Percentiles rank a stretch among this genome's conserved stretches.
Conservation (phyloP, 2,329 filamentous ascomycete genomes). For the Podosphaera xanthii region DNA sequence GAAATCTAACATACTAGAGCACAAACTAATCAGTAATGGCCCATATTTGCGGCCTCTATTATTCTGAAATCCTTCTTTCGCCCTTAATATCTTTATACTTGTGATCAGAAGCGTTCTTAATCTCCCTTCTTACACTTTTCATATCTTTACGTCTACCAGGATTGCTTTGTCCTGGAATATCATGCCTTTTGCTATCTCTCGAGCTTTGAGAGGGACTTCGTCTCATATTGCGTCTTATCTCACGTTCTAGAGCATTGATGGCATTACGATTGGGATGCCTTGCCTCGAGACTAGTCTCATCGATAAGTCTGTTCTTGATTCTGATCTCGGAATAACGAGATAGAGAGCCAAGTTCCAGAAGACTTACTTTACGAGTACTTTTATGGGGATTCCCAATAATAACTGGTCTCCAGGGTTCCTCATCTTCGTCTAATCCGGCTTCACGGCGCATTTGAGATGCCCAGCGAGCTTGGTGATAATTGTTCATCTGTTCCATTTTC, state of each 20-base stretch:
- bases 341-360: constrained; percentile 45
- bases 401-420: constrained; percentile 39
- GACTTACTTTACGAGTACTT: constrained; percentile 43
- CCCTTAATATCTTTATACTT: background rate
- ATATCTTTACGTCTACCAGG: constrained; percentile 7
- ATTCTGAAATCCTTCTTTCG: background rate
- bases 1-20: no score
- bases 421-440: constrained; percentile 7
- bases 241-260: constrained; percentile 8
- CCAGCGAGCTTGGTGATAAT: constrained; percentile 25
- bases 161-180: constrained; percentile 7
- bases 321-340: constrained; percentile 54
- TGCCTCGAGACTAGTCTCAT: constrained; percentile 18
- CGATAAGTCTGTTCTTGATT: constrained; percentile 32
- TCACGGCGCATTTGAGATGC: constrained; percentile 21
- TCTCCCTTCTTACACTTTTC: background rate
- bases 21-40: no score
- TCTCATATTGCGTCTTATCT: constrained; percentile 6
- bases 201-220: constrained; percentile 9
- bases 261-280: constrained; percentile 14
- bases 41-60: background rate
- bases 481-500: constrained; percentile 30
- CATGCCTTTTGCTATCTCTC: constrained; percentile 4
- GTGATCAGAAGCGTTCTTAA: background rate
- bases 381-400: constrained; percentile 51